These are phyloP conservation scores for Pythium plurisporium DNA, from an alignment of 352 stramenopile species.

Conservation along the genomic window DNA sequence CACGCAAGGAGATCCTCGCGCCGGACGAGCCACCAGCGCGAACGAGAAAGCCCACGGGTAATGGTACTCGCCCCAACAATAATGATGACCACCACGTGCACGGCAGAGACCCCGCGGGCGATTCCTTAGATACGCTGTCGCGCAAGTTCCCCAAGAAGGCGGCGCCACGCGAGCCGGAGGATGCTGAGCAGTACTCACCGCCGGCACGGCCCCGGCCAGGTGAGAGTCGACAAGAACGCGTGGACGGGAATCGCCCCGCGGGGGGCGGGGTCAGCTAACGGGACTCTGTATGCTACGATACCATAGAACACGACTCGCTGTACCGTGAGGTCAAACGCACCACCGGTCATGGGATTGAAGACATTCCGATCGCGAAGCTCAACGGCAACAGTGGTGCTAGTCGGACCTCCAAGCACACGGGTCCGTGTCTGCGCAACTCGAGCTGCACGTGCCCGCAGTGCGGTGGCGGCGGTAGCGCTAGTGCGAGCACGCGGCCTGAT, in stretches of 20 bases:
- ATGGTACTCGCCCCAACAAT: constrained; percentile 29
- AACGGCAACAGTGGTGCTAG: constrained; percentile 1
- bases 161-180: constrained; percentile 14
- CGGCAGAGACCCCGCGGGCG: constrained; percentile 21
- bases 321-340: constrained; percentile 77
- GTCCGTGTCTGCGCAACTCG: constrained; percentile 64
- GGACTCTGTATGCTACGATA: no score
- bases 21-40: constrained; percentile 22
- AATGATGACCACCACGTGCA: constrained; percentile 53
- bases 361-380: constrained; percentile 49
- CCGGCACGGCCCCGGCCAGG: constrained; percentile 45
- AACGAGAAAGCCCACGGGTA: constrained; percentile 15
- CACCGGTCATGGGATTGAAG: constrained; percentile 63
- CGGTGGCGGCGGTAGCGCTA: constrained; percentile 7
- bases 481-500: constrained; percentile 15
- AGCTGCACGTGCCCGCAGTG: constrained; percentile 70
- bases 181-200: constrained; percentile 10
- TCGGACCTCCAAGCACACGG: constrained; percentile 27
- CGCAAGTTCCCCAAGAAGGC: constrained; percentile 58
- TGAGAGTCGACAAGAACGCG: constrained; percentile 4
- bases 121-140: constrained; percentile 63
- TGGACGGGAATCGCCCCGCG: no score
- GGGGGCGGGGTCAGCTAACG: no score
- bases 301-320: constrained; percentile 73
- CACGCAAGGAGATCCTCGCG: constrained; percentile 24